Conservation (phyloP, 2,329 filamentous ascomycete species). For the Hypoxylon sp. region DNA sequence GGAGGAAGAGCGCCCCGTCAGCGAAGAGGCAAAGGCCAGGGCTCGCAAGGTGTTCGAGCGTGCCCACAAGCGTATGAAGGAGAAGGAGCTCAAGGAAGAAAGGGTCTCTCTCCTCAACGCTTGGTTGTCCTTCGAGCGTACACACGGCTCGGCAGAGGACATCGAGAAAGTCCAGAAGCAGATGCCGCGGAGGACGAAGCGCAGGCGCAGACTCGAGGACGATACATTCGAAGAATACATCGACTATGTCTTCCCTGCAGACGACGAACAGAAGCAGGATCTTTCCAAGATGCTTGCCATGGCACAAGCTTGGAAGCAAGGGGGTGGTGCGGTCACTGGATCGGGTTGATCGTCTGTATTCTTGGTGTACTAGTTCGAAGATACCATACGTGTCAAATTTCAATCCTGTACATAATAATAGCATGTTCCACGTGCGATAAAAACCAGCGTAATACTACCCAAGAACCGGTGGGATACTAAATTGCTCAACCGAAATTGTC, state of each 20-base stretch:
- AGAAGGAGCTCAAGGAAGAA: slow-evolving; percentile 92
- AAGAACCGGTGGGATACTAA: slow-evolving; percentile 8
- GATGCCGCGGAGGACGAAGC: slow-evolving; percentile 95
- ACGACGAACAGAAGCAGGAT: slow-evolving; percentile 88
- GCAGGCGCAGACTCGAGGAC: slow-evolving; percentile 90
- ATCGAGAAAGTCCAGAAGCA: slow-evolving; percentile 88
- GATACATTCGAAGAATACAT: slow-evolving; percentile 96
- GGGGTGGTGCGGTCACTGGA: slow-evolving; percentile 55
- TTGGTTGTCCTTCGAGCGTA: slow-evolving; percentile 92
- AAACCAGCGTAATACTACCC: slow-evolving; percentile 8
- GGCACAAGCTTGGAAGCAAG: slow-evolving; percentile 90
- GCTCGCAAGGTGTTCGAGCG: slow-evolving; percentile 88
- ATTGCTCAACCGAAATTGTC: not conserved
- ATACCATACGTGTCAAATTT: slow-evolving; percentile 23
- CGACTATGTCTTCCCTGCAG: slow-evolving; percentile 96
- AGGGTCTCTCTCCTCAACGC: slow-evolving; percentile 91
- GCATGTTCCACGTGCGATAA: slow-evolving; percentile 18
- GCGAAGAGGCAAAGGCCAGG: slow-evolving; percentile 85
- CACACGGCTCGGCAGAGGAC: slow-evolving; percentile 82
- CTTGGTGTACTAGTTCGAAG: slow-evolving; percentile 8
- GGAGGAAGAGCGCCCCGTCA: slow-evolving; percentile 77
- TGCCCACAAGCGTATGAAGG: slow-evolving; percentile 88
- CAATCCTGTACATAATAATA: slow-evolving; percentile 36
- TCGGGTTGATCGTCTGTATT: slow-evolving; percentile 9
- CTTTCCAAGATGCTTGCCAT: slow-evolving; percentile 86